A percentile compares a stretch with the other conserved stretches of the same genome.
phyloP scores from a whole-genome alignment of 441 rosid species.

The Populus hybrid region DNA sequence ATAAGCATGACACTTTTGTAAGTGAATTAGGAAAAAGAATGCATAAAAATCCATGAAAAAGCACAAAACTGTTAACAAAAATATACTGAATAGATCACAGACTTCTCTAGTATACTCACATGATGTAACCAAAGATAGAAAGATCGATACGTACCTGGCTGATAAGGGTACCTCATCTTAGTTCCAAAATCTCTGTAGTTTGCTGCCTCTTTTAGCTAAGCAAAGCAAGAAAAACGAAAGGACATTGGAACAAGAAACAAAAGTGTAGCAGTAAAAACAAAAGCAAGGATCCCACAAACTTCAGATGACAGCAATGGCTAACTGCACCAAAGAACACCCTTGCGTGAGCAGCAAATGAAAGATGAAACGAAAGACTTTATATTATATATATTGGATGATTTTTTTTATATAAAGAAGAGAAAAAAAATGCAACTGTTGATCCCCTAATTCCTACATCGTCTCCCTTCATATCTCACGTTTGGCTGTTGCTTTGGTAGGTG shows the following conservation, averaged over 20 bases:
- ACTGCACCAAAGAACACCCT: conserved; percentile 16
- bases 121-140: conserved; percentile 12
- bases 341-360: neutral
- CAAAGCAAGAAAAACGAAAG: conserved; percentile 19
- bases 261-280: conserved; percentile 13
- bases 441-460: neutral
- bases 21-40: neutral
- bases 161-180: neutral
- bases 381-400: neutral
- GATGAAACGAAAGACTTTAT: neutral
- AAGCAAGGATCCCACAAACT: conserved; percentile 17
- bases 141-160: neutral
- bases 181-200: conserved; percentile 19
- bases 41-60: conserved; percentile 9
- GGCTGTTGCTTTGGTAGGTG: conserved; percentile 58
- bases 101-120: neutral
- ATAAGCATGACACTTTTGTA: neutral
- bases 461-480: conserved; percentile 13
- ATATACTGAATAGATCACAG: conserved; percentile 5
- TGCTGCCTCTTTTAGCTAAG: conserved; percentile 22
- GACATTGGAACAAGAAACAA: conserved; percentile 6
- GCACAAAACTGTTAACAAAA: conserved; percentile 6
- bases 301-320: conserved; percentile 32
- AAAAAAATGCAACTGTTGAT: neutral
- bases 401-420: conserved; percentile 6